These are phyloP conservation scores for Coniosporium tulheliwenetii DNA, from an alignment of 2,329 filamentous ascomycete species.

Conservation along the genomic window DNA sequence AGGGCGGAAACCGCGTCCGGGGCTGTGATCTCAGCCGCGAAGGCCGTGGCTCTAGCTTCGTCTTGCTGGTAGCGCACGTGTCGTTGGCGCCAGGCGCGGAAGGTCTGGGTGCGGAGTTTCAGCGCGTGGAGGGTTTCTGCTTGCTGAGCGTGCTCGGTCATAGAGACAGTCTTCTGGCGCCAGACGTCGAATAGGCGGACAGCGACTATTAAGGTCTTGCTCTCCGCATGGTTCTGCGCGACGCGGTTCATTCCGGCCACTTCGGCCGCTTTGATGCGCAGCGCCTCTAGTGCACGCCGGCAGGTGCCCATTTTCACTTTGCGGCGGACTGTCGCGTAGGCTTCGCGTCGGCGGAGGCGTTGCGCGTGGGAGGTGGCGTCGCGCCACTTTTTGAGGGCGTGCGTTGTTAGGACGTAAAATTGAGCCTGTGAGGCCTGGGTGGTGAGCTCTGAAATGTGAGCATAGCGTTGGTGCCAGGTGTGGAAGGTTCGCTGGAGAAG, in stretches of 20 bases:
- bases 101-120: slow-evolving; percentile 15
- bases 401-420: slow-evolving; percentile 39
- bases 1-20: slow-evolving; percentile 30
- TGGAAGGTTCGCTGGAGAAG: slow-evolving; percentile 21
- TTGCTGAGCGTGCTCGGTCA: slow-evolving; percentile 12
- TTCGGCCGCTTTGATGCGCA: slow-evolving; percentile 18
- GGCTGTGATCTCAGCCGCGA: slow-evolving; percentile 31
- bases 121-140: slow-evolving; percentile 13
- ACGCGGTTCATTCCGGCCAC: slow-evolving; percentile 19
- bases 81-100: slow-evolving; percentile 14
- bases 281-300: slow-evolving; percentile 13
- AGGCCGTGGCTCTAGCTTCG: slow-evolving; percentile 26
- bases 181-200: slow-evolving; percentile 16
- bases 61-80: slow-evolving; percentile 12
- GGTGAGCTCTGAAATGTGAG: slow-evolving; percentile 31
- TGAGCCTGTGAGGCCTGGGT: slow-evolving; percentile 38
- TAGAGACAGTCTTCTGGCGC: slow-evolving; percentile 12
- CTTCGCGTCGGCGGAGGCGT: slow-evolving; percentile 36
- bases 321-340: slow-evolving; percentile 38
- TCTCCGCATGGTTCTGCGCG: not conserved
- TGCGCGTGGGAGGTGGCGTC: slow-evolving; percentile 32
- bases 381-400: slow-evolving; percentile 35
- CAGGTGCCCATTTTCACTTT: slow-evolving; percentile 32
- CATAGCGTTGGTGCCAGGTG: slow-evolving; percentile 17
- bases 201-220: not conserved